Conservation (phyloP, 129 eudicot species). For the Ambrosia artemisiifolia region DNA sequence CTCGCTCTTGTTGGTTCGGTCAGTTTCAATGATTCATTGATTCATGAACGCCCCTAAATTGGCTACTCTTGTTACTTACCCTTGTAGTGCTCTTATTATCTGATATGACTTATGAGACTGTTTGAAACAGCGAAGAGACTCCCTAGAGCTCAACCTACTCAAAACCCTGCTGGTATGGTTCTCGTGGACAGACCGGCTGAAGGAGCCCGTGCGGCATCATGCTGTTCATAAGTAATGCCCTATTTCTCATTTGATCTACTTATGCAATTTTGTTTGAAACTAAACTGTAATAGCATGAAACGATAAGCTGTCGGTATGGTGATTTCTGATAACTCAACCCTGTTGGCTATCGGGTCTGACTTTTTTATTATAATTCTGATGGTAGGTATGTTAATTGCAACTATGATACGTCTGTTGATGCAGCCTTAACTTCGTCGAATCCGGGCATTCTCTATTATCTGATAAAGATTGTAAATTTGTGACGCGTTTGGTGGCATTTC, state of each 20-base stretch:
- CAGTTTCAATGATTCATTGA: not conserved
- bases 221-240: constrained; percentile 64
- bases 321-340: not conserved
- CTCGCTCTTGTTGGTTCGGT: not conserved
- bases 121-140: constrained; percentile 65
- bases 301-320: constrained; percentile 11
- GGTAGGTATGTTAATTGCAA: constrained; percentile 16
- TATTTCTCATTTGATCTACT: constrained; percentile 5
- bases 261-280: constrained; percentile 18
- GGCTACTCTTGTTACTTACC: not conserved
- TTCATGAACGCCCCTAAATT: not conserved
- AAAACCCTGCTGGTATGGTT: constrained; percentile 95
- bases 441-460: constrained; percentile 10
- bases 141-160: constrained; percentile 91
- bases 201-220: constrained; percentile 69
- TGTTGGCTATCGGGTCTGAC: not conserved
- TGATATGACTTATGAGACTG: not conserved
- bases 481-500: constrained; percentile 1
- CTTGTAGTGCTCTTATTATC: not conserved
- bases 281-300: constrained; percentile 7
- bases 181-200: constrained; percentile 82
- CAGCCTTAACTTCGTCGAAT: constrained; percentile 10
- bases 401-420: constrained; percentile 12
- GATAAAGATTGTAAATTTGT: constrained; percentile 1
- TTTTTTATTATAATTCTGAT: not conserved